Percentiles rank a stretch among this genome's conserved stretches.
Conservation (phyloP, 2,329 filamentous ascomycete species). For the Penicillium sumatraense region DNA sequence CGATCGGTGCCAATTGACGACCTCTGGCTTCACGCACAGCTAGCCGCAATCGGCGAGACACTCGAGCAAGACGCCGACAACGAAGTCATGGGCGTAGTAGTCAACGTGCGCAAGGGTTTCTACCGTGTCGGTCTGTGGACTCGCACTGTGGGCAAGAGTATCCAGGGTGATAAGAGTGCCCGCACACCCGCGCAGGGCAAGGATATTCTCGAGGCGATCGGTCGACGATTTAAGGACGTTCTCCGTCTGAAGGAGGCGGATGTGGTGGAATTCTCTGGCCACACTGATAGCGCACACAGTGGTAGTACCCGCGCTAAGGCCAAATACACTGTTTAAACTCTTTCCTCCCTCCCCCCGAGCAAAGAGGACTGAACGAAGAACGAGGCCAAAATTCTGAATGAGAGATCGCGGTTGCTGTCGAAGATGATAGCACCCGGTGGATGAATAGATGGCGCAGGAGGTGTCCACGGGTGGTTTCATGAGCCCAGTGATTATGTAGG, state of each 20-base stretch:
- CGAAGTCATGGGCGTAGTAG: slow-evolving; percentile 98
- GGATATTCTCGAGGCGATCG: slow-evolving; percentile 82
- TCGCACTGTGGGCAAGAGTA: slow-evolving; percentile 84
- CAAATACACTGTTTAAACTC: slow-evolving; percentile 77
- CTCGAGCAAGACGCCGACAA: slow-evolving; percentile 91
- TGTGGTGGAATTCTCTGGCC: slow-evolving; percentile 90
- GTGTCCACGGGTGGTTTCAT: slow-evolving; percentile 6
- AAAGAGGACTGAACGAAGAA: slow-evolving; percentile 22
- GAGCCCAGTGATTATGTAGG: slow-evolving; percentile 16
- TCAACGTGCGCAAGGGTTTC: slow-evolving; percentile 98
- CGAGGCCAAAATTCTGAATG: not conserved
- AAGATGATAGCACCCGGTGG: not conserved
- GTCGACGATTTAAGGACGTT: slow-evolving; percentile 89
- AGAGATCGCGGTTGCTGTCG: not conserved
- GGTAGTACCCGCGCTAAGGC: slow-evolving; percentile 96
- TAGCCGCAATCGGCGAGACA: slow-evolving; percentile 95
- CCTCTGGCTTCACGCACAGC: slow-evolving; percentile 95
- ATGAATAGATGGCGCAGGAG: slow-evolving; percentile 1
- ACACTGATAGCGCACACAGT: slow-evolving; percentile 89
- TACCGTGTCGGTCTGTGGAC: slow-evolving; percentile 99
- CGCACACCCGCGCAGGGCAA: slow-evolving; percentile 80
- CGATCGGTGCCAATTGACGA: slow-evolving; percentile 88
- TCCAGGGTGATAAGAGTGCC: slow-evolving; percentile 75
- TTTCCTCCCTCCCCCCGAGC: too few relatives aligned
- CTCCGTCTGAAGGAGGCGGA: slow-evolving; percentile 78